A percentile compares a stretch with the other conserved stretches of the same genome.
Conservation (phyloP, 139 green algal species). For the Chlorella sp. region DNA sequence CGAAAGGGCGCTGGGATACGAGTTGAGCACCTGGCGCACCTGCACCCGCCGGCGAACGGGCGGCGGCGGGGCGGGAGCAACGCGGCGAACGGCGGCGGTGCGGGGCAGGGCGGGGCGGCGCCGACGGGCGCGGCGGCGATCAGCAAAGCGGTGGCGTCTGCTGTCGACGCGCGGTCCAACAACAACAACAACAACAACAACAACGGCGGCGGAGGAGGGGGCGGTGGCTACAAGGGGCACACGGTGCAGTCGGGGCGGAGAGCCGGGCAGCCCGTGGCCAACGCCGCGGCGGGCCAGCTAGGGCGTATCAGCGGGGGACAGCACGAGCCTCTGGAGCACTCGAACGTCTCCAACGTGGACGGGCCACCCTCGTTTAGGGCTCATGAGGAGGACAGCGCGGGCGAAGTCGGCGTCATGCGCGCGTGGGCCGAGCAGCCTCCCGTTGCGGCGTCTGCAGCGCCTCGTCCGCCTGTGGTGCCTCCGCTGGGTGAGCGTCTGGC, state of each 20-base stretch:
- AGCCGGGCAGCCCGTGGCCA: not conserved
- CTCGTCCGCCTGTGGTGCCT: not conserved
- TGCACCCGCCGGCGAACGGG: not conserved
- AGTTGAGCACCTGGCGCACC: slow-evolving; percentile 2
- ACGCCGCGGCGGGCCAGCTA: not conserved
- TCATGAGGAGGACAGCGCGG: not conserved
- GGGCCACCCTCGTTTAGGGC: not conserved
- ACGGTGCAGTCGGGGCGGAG: not conserved
- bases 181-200: not conserved
- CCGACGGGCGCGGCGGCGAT: no score
- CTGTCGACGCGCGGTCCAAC: no score
- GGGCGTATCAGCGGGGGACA: no score
- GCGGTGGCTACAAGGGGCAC: not conserved
- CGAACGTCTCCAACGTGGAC: not conserved
- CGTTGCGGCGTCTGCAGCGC: not conserved
- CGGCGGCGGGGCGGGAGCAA: no score
- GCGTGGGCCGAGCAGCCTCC: not conserved
- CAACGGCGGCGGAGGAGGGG: not conserved
- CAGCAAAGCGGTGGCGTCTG: no score
- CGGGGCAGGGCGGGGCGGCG: no score
- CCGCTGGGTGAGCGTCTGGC: not conserved
- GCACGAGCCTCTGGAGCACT: no score
- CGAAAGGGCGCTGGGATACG: no score
- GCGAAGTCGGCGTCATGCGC: not conserved
- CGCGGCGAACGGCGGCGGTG: no score